Evolutionary conservation across 2,329 filamentous ascomycete genomes (phyloP), one percentile per base, ranked within the genome.

Genomic region (Fusarium musae): DNA sequence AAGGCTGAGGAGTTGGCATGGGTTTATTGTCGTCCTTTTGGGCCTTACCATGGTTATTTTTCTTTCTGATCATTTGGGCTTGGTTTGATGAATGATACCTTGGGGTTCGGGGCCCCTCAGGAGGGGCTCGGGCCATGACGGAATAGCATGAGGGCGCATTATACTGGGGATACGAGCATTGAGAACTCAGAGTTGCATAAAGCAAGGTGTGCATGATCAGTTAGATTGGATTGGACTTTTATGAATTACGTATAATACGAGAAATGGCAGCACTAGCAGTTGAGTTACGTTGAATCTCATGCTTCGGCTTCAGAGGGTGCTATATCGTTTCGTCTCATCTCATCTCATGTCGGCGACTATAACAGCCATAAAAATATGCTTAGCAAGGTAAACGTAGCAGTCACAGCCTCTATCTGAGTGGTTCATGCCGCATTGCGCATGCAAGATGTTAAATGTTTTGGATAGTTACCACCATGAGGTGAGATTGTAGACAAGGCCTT

Each of bases 141-240:
- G 66, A 62, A 63, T 68, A 59, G 23, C 63, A 72, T 59, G 49
- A 40, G 19, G 64, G 65, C 65, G 69, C 54, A 75, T 72, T 67
- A 47, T 64, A 70, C 32, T 17, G 40, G 37, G 40, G 52, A 59
- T 43, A 49, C 32, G 62, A 54, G 64, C 61, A 69, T 71, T 46
- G 49, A 49, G 46, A 42, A 26, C 34, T 37, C 43, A 44, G 59
- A 37, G 36, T 56, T 59, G 53, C 60, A 60, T 39, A 36, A 53
- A 66, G 58, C 50, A 65, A 69, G 70, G 60, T 56, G 66, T 73
- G 68, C 64, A 70, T 56, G 62, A 70, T 71, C 69, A 44, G 42
- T 64, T 75, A 74, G 74, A 77, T 70, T 79, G 77, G 73, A 76
- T 73, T 79, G 74, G 72, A 76, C 73, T 78, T 71, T 73, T 66